phyloP scores from a whole-genome alignment of 805 yeast species.

The Candida ficus region DNA sequence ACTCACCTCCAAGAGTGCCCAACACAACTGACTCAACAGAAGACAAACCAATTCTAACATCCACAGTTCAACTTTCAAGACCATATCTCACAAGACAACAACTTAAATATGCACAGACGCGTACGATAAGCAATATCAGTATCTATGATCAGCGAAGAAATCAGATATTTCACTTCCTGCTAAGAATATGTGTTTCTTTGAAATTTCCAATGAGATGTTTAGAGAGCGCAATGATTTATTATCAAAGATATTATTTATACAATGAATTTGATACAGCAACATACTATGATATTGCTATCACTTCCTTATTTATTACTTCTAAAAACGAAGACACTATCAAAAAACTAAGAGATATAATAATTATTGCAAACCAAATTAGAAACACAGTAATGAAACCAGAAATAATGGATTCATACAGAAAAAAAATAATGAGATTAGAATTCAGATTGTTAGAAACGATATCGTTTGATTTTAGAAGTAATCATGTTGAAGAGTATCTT shows the following conservation, averaged over 20 bases:
- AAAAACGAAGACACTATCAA: slow-evolving; percentile 84
- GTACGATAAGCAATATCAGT: slow-evolving; percentile 46
- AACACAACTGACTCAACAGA: background rate
- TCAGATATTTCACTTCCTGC: slow-evolving; percentile 48
- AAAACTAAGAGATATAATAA: slow-evolving; percentile 58
- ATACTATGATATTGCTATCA: slow-evolving; percentile 59
- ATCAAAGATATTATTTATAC: slow-evolving; percentile 65
- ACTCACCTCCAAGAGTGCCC: background rate
- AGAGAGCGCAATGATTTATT: slow-evolving; percentile 65
- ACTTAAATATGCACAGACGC: slow-evolving; percentile 43
- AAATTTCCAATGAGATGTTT: slow-evolving; percentile 68
- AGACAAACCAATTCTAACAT: slow-evolving; percentile 9
- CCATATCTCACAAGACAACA: slow-evolving; percentile 58
- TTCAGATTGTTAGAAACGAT: slow-evolving; percentile 69
- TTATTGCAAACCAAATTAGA: slow-evolving; percentile 32
- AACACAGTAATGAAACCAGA: slow-evolving; percentile 26
- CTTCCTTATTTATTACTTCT: slow-evolving; percentile 65
- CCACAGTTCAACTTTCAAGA: slow-evolving; percentile 43
- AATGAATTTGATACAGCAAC: slow-evolving; percentile 51
- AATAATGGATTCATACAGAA: slow-evolving; percentile 48
- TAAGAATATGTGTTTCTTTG: slow-evolving; percentile 45
- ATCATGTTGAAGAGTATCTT: slow-evolving; percentile 60
- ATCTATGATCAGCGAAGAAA: slow-evolving; percentile 47
- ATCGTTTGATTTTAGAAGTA: slow-evolving; percentile 73
- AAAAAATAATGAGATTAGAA: slow-evolving; percentile 55